Base-by-base conservation (phyloP, 805 yeast genomes). In the Candida koratica region DNA sequence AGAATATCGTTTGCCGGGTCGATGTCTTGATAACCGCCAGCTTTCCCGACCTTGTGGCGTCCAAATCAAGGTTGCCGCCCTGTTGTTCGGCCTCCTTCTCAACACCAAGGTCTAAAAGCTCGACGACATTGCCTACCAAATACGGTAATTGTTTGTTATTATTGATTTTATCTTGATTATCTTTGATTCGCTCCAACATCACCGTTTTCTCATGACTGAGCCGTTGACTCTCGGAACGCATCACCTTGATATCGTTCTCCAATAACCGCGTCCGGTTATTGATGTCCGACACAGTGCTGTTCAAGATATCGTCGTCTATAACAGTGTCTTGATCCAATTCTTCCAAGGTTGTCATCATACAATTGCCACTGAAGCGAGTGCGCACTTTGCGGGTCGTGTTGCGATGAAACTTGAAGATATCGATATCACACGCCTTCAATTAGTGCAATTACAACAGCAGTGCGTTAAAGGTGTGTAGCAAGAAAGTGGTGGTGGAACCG, bases 11-110 rank as follows among this genome's bases (percentile, higher is more conserved):
- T 57, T 93, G 99, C 55, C 99, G 79, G 7, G 98, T 93, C 1
- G 96, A 86, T 0, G 99, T 93, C 63, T 93, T 93, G 44, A 93
- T 85, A 24, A 93, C 98, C 1, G 99, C 99, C n/a, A 95, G 87
- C 63, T 90, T 88, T 5, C 98, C 97, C 28, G 77, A 77, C 44
- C 96, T 79, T 9, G 94, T 75, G 31, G 96, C 84, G 55, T 93
- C 96, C 49, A 86, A 67, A 61, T 93, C 97, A 31, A 88, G 84
- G 54, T 89, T 90, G 40, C 97, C 97, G 25, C 97, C 97, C 59
- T 93, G 96, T 44, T 83, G 87, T 16, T 71, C 68, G 17, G 90
- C 93, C 39, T 81, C 85, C 44, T 79, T 82, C 43, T 87, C 90
- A 8, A 85, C 88, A 48, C 81, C 82, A 60, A 93, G 76, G 55